These are phyloP conservation scores for Saposhnikovia divaricata DNA, from an alignment of 129 eudicot genomes.

Conservation along the genomic window DNA sequence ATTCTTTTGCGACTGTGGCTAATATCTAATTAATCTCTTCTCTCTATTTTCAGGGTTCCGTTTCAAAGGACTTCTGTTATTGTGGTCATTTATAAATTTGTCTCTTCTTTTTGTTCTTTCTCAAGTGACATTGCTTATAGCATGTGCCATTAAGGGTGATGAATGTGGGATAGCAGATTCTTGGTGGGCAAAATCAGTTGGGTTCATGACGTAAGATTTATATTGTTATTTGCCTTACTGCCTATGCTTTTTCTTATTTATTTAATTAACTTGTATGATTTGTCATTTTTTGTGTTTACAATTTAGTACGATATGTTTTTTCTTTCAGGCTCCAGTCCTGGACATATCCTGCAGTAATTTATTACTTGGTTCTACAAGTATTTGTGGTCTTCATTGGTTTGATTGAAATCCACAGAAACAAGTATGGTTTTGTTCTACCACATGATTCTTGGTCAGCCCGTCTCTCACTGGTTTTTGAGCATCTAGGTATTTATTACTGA, in stretches of 20 bases:
- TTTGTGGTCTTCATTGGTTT: conserved; percentile 52
- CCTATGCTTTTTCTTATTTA: conserved; percentile 2
- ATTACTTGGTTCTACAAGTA: conserved; percentile 55
- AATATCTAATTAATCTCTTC: neutral
- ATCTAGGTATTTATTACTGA: conserved; percentile 47
- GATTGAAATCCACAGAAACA: conserved; percentile 47
- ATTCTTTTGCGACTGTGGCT: neutral
- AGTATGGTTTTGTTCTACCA: conserved; percentile 37
- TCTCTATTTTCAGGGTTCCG: conserved; percentile 47
- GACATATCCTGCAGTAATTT: conserved; percentile 61
- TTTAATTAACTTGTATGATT: neutral
- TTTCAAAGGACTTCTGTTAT: conserved; percentile 32
- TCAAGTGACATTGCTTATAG: conserved; percentile 51
- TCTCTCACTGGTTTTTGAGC: conserved; percentile 40
- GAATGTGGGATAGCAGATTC: conserved; percentile 46
- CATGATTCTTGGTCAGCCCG: conserved; percentile 46
- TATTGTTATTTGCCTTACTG: neutral
- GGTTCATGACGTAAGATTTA: conserved; percentile 69
- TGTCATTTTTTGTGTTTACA: neutral
- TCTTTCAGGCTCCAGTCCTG: conserved; percentile 62
- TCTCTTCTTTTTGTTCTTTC: conserved; percentile 43
- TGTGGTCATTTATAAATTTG: conserved; percentile 54
- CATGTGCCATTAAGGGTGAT: conserved; percentile 48
- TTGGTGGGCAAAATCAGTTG: conserved; percentile 64
- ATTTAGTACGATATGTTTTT: conserved; percentile 9